Evolutionary conservation across 2,329 filamentous ascomycete species (phyloP).

Genomic region (Pseudogymnoascus pannorum): DNA sequence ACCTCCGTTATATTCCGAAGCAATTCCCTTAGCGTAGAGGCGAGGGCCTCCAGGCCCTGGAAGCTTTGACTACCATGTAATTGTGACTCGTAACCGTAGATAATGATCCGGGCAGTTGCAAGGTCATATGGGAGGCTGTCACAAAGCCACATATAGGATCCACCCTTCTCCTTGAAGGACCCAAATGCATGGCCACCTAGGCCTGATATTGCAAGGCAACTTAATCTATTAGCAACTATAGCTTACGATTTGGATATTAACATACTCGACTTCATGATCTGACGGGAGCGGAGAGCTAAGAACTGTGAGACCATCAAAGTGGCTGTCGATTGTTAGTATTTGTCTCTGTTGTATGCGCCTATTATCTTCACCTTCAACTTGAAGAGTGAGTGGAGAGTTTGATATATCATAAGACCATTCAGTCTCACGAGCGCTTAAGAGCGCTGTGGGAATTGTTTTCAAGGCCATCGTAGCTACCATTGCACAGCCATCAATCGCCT

Average conservation of each 20-base stretch:
- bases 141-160: conserved; percentile 11
- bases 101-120: conserved; percentile 20
- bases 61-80: neutral
- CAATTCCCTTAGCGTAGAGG: neutral
- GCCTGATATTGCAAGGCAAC: conserved; percentile 10
- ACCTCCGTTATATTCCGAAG: neutral
- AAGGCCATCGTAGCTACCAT: neutral
- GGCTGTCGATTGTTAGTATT: neutral
- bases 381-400: neutral
- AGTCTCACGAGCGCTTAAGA: neutral
- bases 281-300: neutral
- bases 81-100: conserved; percentile 24
- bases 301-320: neutral
- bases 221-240: neutral
- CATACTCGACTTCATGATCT: neutral
- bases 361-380: neutral
- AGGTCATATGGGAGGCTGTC: conserved; percentile 17
- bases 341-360: neutral
- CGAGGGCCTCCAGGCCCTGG: neutral
- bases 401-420: neutral
- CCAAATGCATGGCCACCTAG: conserved; percentile 13
- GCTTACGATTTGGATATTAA: neutral
- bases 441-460: neutral
- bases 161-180: conserved; percentile 9
- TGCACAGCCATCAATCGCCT: neutral